Percentiles rank a stretch among this genome's conserved stretches.
phyloP scores from a whole-genome alignment of 139 green algal species.

The Chlorella vulgaris region DNA sequence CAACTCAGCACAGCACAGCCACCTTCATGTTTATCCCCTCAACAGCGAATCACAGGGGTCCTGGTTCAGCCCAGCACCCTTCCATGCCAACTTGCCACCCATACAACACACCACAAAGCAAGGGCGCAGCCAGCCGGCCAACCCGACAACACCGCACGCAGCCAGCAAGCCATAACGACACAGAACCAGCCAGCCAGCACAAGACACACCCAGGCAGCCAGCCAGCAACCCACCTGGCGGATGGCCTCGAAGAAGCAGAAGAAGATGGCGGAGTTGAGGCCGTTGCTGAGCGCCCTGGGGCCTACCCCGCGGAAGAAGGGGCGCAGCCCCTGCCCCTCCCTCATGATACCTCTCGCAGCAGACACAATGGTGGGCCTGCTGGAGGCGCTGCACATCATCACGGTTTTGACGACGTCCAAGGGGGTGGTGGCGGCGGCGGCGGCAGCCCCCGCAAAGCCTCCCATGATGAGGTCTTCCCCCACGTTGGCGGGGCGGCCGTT shows the following conservation, averaged over 20 bases:
- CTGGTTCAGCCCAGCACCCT: too few species aligned
- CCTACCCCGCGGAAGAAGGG: slow-evolving; percentile 79
- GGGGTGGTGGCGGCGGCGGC: slow-evolving; percentile 90
- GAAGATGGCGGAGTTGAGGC: slow-evolving; percentile 92
- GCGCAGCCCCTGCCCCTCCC: slow-evolving; percentile 46
- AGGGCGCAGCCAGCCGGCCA: too few species aligned
- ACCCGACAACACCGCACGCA: too few species aligned
- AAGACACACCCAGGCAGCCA: neutral
- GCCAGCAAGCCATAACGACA: too few species aligned
- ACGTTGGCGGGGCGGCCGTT: slow-evolving; percentile 29
- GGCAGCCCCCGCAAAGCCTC: slow-evolving; percentile 76
- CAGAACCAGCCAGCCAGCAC: neutral
- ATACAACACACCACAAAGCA: too few species aligned
- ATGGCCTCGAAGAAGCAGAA: slow-evolving; percentile 92
- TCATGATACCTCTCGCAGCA: slow-evolving; percentile 50
- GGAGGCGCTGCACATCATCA: slow-evolving; percentile 88
- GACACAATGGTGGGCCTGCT: slow-evolving; percentile 64
- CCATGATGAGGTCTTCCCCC: slow-evolving; percentile 84
- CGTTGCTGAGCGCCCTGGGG: slow-evolving; percentile 79
- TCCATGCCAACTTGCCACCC: too few species aligned
- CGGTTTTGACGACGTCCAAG: slow-evolving; percentile 95
- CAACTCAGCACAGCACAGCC: too few species aligned
- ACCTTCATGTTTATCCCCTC: too few species aligned
- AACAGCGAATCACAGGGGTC: too few species aligned
- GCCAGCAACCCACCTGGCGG: slow-evolving; percentile 22